phyloP scores from a whole-genome alignment of 371 early-diverging fungal species.

The Apophysomyces variabilis region DNA sequence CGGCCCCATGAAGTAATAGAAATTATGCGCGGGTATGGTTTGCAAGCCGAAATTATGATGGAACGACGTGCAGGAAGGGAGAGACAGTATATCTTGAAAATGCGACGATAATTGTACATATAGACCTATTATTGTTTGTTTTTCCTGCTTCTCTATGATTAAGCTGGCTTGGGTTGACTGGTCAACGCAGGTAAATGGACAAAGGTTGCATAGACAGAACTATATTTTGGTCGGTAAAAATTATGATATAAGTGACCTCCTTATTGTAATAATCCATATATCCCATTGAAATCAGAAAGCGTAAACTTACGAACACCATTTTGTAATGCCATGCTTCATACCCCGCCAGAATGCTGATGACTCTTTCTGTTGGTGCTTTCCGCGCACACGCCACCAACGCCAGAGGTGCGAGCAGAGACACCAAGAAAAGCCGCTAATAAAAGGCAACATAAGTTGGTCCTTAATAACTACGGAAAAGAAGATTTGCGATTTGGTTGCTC shows the following conservation, averaged over 20 bases:
- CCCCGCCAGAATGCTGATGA: constrained; percentile 31
- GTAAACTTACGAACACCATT: constrained; percentile 39
- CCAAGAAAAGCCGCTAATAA: constrained; percentile 51
- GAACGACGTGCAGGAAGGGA: constrained; percentile 65
- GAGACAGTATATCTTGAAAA: constrained; percentile 59
- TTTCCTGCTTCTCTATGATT: background rate
- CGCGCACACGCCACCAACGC: constrained; percentile 45
- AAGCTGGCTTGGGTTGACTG: background rate
- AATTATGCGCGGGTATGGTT: constrained; percentile 50
- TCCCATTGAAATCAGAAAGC: background rate
- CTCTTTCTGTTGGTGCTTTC: constrained; percentile 13
- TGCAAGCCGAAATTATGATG: constrained; percentile 47
- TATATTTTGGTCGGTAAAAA: constrained; percentile 10
- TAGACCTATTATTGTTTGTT: background rate
- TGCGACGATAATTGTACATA: constrained; percentile 31
- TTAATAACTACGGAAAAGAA: constrained; percentile 43
- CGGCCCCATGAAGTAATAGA: constrained; percentile 81
- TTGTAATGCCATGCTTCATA: constrained; percentile 31
- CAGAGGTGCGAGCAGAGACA: constrained; percentile 38
- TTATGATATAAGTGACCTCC: too few species aligned
- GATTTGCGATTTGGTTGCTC: constrained; percentile 32
- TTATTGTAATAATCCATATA: background rate
- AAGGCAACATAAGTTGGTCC: constrained; percentile 51
- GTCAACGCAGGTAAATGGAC: constrained; percentile 7
- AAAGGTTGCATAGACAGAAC: constrained; percentile 4